Conservation (phyloP, 495 filamentous ascomycete species). For the Thermochaetoides thermophila region DNA sequence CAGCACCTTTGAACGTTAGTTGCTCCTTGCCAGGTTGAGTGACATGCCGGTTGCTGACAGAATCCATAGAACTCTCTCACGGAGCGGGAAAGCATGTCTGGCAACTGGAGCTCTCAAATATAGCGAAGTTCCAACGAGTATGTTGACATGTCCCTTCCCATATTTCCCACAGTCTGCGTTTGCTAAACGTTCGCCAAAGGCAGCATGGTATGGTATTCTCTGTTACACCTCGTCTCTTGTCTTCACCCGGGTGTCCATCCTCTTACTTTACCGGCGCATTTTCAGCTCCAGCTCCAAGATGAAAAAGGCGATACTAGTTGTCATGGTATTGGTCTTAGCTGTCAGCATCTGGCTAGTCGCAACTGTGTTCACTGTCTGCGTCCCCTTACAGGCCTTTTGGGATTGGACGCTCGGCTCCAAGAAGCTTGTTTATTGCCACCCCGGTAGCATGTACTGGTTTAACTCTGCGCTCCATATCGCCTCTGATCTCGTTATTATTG, state of each 20-base stretch:
- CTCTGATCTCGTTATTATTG: conserved; percentile 15
- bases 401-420: conserved; percentile 14
- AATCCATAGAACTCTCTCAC: too few relatives aligned
- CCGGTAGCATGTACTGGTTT: conserved; percentile 15
- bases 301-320: conserved; percentile 11
- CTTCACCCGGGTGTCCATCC: conserved; percentile 18
- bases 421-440: conserved; percentile 14
- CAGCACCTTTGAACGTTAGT: conserved; percentile 16
- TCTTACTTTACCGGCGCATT: conserved; percentile 18
- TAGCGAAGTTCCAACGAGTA: conserved; percentile 13
- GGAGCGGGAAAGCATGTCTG: conserved; percentile 15
- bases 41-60: too few relatives aligned
- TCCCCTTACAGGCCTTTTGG: conserved; percentile 19
- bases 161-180: neutral
- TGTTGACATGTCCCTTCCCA: neutral
- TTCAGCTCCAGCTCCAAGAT: conserved; percentile 19
- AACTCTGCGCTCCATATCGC: conserved; percentile 15
- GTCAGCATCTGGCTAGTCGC: conserved; percentile 14
- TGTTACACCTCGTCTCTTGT: conserved; percentile 16
- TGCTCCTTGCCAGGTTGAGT: too few relatives aligned
- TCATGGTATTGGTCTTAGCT: conserved; percentile 10
- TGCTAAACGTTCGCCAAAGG: too few relatives aligned
- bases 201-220: conserved; percentile 15
- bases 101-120: conserved; percentile 6
- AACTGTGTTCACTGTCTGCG: conserved; percentile 15